Evolutionary conservation across 2,329 filamentous ascomycete species (phyloP), one percentile per base, ranked within the genome.

Genomic region (Stagonosporopsis vannaccii): DNA sequence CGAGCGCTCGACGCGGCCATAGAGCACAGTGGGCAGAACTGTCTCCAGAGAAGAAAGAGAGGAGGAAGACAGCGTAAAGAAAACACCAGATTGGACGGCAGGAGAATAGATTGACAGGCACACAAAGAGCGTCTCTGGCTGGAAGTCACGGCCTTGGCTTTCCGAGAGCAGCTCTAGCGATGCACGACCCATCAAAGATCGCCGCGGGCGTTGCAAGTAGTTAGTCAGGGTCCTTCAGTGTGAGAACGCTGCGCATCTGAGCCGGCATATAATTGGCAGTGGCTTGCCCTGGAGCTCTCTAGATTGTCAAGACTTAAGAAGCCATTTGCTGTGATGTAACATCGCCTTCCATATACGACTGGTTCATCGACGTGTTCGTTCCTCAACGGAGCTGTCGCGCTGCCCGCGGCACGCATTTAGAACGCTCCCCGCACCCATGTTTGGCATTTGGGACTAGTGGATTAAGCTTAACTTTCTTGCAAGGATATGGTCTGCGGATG

Each of bases 141-240:
- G 51, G 39, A 53, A 39, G 49, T 56, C 53, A 62, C 48, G 61
- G 66, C 59, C 67, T 69, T 69, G 62, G 67, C 65, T 61, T 48
- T 54, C 46, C 50, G 46, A 55, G 41, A 56, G 49, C 33, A 36
- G 37, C 59, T 59, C 56, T 58, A 56, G 57, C 39, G 48, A 58
- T 43, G 54, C 60, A 62, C 54, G 59, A 51, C 50, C 55, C 60
- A 57, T 56, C 51, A 48, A 62, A 59, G 51, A 60, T 56, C 51
- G 47, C 42, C 49, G 37, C 30, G 25, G 39, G 43, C 35, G 36
- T 42, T 47, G 43, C 51, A 54, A 30, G 19, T 51, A 43, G 41
- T 43, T 23, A 20, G 41, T 15, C 36, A 19, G 25, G 26, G 41
- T 43, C 26, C 17, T 11, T 8, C 7, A 20, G 13, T 32, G 30